phyloP scores from a whole-genome alignment of 148 eudicot species.

The Arbutus unedo region DNA sequence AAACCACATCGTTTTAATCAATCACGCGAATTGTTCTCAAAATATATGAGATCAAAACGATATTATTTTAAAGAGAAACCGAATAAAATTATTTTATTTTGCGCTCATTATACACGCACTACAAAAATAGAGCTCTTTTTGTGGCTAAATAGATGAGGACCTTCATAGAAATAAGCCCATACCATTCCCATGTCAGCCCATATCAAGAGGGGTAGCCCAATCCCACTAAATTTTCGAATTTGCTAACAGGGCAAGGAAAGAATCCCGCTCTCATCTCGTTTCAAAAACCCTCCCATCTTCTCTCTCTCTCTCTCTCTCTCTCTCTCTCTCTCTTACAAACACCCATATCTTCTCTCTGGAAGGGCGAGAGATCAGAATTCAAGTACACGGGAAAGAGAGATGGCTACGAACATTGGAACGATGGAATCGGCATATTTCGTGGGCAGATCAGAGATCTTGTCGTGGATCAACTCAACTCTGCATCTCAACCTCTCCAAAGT shows the following conservation, averaged over 20 bases:
- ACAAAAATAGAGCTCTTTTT: too few species aligned
- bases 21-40: too few species aligned
- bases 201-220: neutral
- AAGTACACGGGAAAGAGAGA: neutral
- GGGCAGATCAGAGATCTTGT: constrained; percentile 81
- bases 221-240: neutral
- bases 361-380: neutral
- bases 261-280: constrained; percentile 13
- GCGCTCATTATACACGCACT: too few species aligned
- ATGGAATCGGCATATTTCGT: constrained; percentile 95
- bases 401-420: constrained; percentile 78
- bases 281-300: neutral
- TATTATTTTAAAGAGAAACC: too few species aligned
- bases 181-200: neutral
- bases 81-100: too few species aligned
- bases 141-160: too few species aligned
- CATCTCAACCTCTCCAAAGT: constrained; percentile 85
- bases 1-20: too few species aligned
- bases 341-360: neutral
- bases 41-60: too few species aligned
- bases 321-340: neutral
- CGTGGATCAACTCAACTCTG: constrained; percentile 91
- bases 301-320: neutral
- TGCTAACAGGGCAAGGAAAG: neutral
- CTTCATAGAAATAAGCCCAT: neutral